Conservation (phyloP, 805 yeast species). For the Saccharomycopsis olivae region DNA sequence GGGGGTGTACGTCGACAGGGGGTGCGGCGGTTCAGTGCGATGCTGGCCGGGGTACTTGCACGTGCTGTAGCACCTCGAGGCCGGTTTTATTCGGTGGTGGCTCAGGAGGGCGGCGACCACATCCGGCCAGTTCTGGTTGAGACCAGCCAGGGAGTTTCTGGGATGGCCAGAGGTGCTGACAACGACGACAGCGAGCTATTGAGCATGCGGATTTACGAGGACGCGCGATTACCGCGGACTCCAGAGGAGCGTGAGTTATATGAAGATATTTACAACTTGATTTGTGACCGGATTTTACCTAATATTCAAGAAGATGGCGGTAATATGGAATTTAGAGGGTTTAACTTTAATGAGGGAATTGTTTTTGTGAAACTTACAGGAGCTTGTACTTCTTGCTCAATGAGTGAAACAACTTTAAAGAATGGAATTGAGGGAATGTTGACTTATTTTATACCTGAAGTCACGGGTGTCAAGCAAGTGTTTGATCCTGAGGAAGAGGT, state of each 20-base stretch:
- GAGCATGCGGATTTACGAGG: constrained; percentile 13
- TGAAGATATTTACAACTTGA: constrained; percentile 61
- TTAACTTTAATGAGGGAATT: constrained; percentile 75
- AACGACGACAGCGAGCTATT: too few relatives aligned
- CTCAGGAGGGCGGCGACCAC: too few relatives aligned
- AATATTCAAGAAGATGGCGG: constrained; percentile 99
- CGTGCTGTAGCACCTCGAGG: too few relatives aligned
- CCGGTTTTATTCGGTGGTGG: too few relatives aligned
- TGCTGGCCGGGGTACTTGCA: too few relatives aligned
- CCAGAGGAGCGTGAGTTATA: constrained; percentile 17
- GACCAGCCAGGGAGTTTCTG: too few relatives aligned
- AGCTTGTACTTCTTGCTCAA: constrained; percentile 90
- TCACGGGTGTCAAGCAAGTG: constrained; percentile 78
- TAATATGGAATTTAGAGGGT: constrained; percentile 81
- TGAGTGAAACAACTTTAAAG: constrained; percentile 84
- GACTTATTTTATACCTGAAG: constrained; percentile 94
- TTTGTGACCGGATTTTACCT: constrained; percentile 92
- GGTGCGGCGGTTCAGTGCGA: too few relatives aligned
- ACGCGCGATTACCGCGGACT: constrained; percentile 14
- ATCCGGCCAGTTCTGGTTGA: too few relatives aligned
- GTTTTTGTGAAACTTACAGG: constrained; percentile 88
- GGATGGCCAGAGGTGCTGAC: too few relatives aligned
- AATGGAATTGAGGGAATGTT: constrained; percentile 97
- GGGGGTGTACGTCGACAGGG: too few relatives aligned
- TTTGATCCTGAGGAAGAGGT: constrained; percentile 67